Evolutionary conservation across 164 flowering plant genomes (phyloP).

Genomic region (Berberis thunbergii): DNA sequence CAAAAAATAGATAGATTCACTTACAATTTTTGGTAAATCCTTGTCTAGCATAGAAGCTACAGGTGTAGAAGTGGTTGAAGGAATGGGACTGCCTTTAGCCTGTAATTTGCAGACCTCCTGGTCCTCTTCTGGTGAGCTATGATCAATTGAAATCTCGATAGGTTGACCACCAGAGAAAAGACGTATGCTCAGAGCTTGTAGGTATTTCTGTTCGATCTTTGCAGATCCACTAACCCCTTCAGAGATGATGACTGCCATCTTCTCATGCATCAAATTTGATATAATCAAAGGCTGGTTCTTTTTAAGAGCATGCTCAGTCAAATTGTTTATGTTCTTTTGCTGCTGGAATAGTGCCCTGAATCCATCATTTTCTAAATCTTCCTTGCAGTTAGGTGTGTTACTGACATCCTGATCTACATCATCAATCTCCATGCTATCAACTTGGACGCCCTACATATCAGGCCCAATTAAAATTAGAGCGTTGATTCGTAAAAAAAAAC

Average conservation of each 20-base stretch:
- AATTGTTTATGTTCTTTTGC: slow-evolving; percentile 48
- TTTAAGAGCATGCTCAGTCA: slow-evolving; percentile 78
- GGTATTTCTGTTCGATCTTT: slow-evolving; percentile 54
- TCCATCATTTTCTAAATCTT: slow-evolving; percentile 41
- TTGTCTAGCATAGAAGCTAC: slow-evolving; percentile 31
- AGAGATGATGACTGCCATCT: slow-evolving; percentile 29
- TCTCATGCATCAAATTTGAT: slow-evolving; percentile 70
- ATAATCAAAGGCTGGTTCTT: slow-evolving; percentile 78
- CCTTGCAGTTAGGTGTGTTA: slow-evolving; percentile 29
- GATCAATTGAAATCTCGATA: slow-evolving; percentile 26
- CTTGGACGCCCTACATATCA: slow-evolving; percentile 63
- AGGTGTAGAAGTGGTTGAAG: slow-evolving; percentile 14
- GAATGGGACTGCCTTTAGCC: slow-evolving; percentile 14
- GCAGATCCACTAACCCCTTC: slow-evolving; percentile 40
- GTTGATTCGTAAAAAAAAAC: too few relatives aligned
- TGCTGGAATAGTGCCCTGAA: slow-evolving; percentile 37
- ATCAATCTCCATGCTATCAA: slow-evolving; percentile 47
- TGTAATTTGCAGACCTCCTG: slow-evolving; percentile 26
- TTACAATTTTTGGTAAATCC: slow-evolving; percentile 66
- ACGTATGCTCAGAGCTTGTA: slow-evolving; percentile 62
- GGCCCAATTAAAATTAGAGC: neutral
- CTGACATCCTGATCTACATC: slow-evolving; percentile 22
- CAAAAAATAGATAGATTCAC: slow-evolving; percentile 10
- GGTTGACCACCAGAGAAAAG: slow-evolving; percentile 31
- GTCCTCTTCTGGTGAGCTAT: slow-evolving; percentile 22